These are phyloP conservation scores for Datura wrightii DNA, from an alignment of 257 asterid species.

Conservation along the genomic window DNA sequence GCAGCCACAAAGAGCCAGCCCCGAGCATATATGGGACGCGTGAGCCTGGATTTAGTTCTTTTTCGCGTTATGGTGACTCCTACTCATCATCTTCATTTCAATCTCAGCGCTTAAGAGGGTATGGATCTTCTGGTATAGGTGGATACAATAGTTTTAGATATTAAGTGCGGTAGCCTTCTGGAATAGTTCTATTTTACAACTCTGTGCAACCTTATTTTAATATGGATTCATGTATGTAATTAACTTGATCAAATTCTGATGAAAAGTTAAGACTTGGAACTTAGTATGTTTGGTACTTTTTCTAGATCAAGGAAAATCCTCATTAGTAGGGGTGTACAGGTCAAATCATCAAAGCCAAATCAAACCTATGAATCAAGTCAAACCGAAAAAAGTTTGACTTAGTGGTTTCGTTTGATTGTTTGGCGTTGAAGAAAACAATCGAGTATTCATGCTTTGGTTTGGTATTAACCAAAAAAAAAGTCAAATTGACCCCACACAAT, in stretches of 20 bases:
- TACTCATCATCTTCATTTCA: constrained; percentile 33
- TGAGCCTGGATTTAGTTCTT: constrained; percentile 29
- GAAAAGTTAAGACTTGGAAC: background rate
- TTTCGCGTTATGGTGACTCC: constrained; percentile 28
- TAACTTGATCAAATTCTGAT: background rate
- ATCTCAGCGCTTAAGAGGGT: constrained; percentile 27
- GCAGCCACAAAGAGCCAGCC: constrained; percentile 31
- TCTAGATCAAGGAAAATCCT: too few species aligned
- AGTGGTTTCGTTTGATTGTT: too few species aligned
- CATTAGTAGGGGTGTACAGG: too few species aligned
- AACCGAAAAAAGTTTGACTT: too few species aligned
- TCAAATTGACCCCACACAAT: too few species aligned
- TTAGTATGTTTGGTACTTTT: background rate
- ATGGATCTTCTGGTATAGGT: constrained; percentile 36
- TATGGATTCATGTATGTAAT: constrained; percentile 8
- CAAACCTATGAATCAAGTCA: too few species aligned
- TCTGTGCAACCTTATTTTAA: background rate
- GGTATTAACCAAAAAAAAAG: too few species aligned
- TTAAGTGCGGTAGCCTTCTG: background rate
- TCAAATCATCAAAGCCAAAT: too few species aligned
- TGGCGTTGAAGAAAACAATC: too few species aligned
- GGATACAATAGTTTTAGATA: constrained; percentile 35
- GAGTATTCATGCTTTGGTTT: too few species aligned
- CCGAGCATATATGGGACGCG: constrained; percentile 29
- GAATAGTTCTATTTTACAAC: constrained; percentile 1